Percentiles rank a stretch among this genome's conserved stretches.
Conservation (phyloP, 768 basidiomycete genomes). For the Trametes maxima region DNA sequence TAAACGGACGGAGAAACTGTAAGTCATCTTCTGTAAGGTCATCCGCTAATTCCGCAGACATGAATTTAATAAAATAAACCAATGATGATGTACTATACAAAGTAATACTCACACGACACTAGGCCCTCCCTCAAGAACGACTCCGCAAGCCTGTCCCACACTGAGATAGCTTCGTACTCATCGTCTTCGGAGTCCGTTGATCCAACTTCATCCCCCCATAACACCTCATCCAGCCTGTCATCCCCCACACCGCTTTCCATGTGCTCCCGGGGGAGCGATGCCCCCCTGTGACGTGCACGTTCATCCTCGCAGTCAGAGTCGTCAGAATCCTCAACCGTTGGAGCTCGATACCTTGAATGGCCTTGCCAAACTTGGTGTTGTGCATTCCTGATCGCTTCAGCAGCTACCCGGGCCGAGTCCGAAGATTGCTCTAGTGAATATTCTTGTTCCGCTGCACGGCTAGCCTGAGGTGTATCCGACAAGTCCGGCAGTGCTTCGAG, state of each 20-base stretch:
- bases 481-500: too few relatives aligned
- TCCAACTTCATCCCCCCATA: background rate
- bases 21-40: background rate
- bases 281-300: too few relatives aligned
- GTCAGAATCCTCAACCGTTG: background rate
- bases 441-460: background rate
- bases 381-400: background rate
- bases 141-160: conserved; percentile 13
- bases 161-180: conserved; percentile 13
- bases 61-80: background rate
- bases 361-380: background rate
- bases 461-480: too few relatives aligned
- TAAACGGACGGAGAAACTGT: background rate
- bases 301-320: background rate
- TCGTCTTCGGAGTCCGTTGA: background rate
- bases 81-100: background rate
- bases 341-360: background rate
- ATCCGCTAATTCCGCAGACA: background rate
- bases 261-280: too few relatives aligned
- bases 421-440: background rate
- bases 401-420: background rate
- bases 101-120: background rate
- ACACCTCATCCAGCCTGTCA: background rate
- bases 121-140: background rate
- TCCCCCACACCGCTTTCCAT: background rate